These are phyloP conservation scores for Populus hybrid DNA, from an alignment of 441 rosid genomes.

Conservation along the genomic window DNA sequence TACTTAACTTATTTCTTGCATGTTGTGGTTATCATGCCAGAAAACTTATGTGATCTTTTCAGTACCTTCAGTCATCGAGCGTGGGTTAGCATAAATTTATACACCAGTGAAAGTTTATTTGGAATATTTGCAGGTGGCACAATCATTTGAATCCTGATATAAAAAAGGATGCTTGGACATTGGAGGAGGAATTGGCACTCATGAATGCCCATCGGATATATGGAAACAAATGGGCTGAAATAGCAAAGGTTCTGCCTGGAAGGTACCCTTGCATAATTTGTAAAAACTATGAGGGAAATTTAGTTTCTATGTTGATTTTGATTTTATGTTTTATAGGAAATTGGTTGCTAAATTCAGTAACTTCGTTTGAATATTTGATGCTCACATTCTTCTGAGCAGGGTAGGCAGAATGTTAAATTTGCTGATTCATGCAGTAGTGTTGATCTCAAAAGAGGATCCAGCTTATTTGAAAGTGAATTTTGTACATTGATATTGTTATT, in stretches of 20 bases:
- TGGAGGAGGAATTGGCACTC: conserved; percentile 82
- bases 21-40: not conserved
- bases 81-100: not conserved
- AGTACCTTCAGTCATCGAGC: not conserved
- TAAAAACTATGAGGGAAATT: not conserved
- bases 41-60: not conserved
- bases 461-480: not conserved
- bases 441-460: not conserved
- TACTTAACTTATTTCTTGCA: not conserved
- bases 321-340: not conserved
- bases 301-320: not conserved
- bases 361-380: not conserved
- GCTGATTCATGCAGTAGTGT: not conserved
- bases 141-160: conserved; percentile 98
- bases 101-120: conserved; percentile 6
- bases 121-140: conserved; percentile 73
- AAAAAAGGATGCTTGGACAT: conserved; percentile 95
- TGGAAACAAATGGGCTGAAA: conserved; percentile 99
- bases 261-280: conserved; percentile 47
- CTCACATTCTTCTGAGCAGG: not conserved
- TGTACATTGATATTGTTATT: not conserved
- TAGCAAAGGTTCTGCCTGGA: conserved; percentile 93
- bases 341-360: not conserved
- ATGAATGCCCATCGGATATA: conserved; percentile 72
- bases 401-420: not conserved